Evolutionary conservation across 75 land plant genomes (phyloP).

Genomic region (Gnetum montanum): DNA sequence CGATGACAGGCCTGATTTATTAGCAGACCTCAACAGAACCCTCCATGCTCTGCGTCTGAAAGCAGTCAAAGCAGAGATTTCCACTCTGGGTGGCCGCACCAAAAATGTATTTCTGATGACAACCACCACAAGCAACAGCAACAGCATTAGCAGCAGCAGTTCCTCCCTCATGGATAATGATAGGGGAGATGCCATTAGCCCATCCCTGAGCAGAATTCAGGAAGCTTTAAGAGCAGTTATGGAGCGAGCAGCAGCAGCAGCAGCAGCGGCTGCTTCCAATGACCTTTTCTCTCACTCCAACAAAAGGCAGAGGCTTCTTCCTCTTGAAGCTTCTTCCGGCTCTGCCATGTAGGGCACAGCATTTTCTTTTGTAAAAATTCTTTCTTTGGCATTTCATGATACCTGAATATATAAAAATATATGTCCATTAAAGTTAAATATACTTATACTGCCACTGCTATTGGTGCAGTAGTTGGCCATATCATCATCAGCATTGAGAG

Average conservation of each 20-base stretch:
- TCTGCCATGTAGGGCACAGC: conserved; percentile 2
- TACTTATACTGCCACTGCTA: too few species aligned
- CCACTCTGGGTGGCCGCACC: conserved; percentile 51
- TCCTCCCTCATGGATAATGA: too few species aligned
- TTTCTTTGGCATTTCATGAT: too few species aligned
- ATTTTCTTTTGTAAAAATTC: too few species aligned
- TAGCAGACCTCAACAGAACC: conserved; percentile 43
- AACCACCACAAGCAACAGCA: too few species aligned
- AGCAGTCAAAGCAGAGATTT: conserved; percentile 49
- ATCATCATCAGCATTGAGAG: too few species aligned
- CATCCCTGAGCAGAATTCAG: conserved; percentile 19
- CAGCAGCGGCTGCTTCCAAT: too few species aligned
- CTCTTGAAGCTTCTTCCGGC: conserved; percentile 11
- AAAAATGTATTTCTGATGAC: conserved; percentile 40
- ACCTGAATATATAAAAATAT: too few species aligned
- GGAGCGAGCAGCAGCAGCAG: too few species aligned
- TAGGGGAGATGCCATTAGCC: conserved; percentile 5
- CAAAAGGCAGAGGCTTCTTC: conserved; percentile 30
- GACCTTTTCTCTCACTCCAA: conserved; percentile 26
- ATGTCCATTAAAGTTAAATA: too few species aligned
- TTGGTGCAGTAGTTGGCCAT: too few species aligned
- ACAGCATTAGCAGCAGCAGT: too few species aligned
- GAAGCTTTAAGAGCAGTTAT: conserved; percentile 49
- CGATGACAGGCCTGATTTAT: conserved; percentile 51
- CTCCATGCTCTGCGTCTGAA: conserved; percentile 31